These are phyloP conservation scores for Delitschia confertaspora DNA, from an alignment of 495 filamentous ascomycete species.

Conservation along the genomic window DNA sequence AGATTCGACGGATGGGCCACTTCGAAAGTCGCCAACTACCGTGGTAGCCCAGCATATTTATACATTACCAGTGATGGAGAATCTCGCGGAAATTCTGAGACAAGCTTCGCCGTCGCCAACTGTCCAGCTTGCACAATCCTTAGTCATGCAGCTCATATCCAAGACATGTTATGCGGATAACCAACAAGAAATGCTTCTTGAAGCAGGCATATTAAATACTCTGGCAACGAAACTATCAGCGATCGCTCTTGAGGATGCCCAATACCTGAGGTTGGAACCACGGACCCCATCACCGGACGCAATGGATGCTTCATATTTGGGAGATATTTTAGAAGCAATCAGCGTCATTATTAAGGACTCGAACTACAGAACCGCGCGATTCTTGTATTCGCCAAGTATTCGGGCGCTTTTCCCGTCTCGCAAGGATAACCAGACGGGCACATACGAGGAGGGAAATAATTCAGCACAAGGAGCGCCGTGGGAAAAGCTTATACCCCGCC, in stretches of 20 bases:
- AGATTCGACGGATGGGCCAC: slow-evolving; percentile 37
- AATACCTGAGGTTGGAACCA: slow-evolving; percentile 43
- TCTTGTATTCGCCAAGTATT: slow-evolving; percentile 71
- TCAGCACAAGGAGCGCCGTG: slow-evolving; percentile 13
- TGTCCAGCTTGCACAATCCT: slow-evolving; percentile 58
- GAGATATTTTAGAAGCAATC: slow-evolving; percentile 70
- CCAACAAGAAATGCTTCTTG: slow-evolving; percentile 61
- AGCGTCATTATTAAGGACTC: slow-evolving; percentile 72
- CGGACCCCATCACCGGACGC: slow-evolving; percentile 29
- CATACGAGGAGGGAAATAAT: slow-evolving; percentile 11
- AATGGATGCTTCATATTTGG: slow-evolving; percentile 50
- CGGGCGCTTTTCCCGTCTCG: slow-evolving; percentile 36
- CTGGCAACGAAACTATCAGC: slow-evolving; percentile 68
- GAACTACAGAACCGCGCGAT: slow-evolving; percentile 62
- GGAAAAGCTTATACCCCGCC: slow-evolving; percentile 31
- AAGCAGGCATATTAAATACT: slow-evolving; percentile 65
- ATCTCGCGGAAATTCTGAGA: slow-evolving; percentile 55
- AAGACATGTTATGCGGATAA: slow-evolving; percentile 58
- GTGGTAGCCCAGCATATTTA: slow-evolving; percentile 57
- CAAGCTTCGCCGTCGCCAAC: slow-evolving; percentile 43
- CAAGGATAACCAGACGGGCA: slow-evolving; percentile 3
- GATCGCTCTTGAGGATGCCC: slow-evolving; percentile 59
- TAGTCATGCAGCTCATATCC: slow-evolving; percentile 58
- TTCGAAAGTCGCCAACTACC: slow-evolving; percentile 18
- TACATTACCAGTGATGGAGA: slow-evolving; percentile 44